Percentiles rank a stretch among this genome's conserved stretches.
phyloP scores from a whole-genome alignment of 768 basidiomycete genomes.

The Terana coerulea region DNA sequence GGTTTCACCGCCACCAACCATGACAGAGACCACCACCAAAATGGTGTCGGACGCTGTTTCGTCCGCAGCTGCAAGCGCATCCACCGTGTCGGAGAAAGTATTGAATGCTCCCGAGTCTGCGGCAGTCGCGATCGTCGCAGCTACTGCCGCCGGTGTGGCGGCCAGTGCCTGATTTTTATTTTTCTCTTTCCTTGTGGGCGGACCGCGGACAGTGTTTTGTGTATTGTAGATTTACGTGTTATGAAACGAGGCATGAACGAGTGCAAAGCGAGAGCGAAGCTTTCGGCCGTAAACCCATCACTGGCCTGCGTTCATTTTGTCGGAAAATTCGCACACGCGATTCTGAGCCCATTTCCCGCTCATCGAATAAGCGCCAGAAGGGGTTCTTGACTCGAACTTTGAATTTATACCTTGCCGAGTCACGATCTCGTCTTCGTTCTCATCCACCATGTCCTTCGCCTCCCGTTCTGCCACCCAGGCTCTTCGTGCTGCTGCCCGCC shows the following conservation, averaged over 20 bases:
- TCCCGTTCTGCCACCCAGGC: conserved; percentile 63
- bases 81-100: conserved; percentile 18
- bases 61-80: conserved; percentile 13
- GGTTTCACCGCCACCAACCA: conserved; percentile 19
- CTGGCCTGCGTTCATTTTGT: too few relatives aligned
- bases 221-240: too few relatives aligned
- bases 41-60: conserved; percentile 9
- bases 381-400: conserved; percentile 8
- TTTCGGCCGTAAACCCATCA: too few relatives aligned
- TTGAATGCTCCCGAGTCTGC: conserved; percentile 17
- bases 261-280: too few relatives aligned
- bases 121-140: conserved; percentile 16
- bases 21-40: not conserved
- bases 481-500: conserved; percentile 64
- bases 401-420: conserved; percentile 7
- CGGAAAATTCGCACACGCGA: too few relatives aligned
- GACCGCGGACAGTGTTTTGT: too few relatives aligned
- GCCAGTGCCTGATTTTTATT: conserved; percentile 11
- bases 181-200: too few relatives aligned
- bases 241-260: too few relatives aligned
- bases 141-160: conserved; percentile 8
- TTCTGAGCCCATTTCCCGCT: too few relatives aligned
- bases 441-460: conserved; percentile 59
- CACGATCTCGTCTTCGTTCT: conserved; percentile 8
- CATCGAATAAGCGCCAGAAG: too few relatives aligned